Conservation (phyloP, 2,329 filamentous ascomycete genomes). For the Colletotrichum lupini region DNA sequence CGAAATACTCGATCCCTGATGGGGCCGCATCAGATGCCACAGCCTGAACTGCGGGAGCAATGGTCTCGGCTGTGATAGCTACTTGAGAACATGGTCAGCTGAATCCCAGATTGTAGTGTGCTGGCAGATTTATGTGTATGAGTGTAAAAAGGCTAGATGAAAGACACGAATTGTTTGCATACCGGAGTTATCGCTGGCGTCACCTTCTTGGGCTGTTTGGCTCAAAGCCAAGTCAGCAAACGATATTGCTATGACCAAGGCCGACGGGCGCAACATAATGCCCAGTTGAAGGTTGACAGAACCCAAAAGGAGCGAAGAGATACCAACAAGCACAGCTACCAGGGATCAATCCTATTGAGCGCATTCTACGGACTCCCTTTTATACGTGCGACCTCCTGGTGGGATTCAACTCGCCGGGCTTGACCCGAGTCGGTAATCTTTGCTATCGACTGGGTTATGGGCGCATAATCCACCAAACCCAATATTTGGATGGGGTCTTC, state of each 20-base stretch:
- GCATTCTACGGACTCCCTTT: neutral
- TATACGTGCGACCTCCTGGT: neutral
- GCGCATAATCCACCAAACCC: neutral
- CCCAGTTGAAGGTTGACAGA: neutral
- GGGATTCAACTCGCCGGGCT: neutral
- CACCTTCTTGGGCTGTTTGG: neutral
- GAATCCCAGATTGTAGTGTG: neutral
- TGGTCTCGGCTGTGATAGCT: neutral
- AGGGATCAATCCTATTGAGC: neutral
- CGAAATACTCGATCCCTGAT: conserved; percentile 10
- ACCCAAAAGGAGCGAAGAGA: neutral
- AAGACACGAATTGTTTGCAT: neutral
- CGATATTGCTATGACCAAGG: neutral
- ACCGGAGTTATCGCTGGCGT: neutral
- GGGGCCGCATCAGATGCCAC: neutral
- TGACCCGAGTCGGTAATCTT: neutral
- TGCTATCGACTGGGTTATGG: neutral
- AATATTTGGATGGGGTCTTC: neutral
- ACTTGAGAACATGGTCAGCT: neutral
- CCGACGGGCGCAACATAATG: neutral
- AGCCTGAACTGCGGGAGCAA: neutral
- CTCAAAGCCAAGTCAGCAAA: neutral
- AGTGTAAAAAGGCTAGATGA: neutral
- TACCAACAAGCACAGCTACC: neutral
- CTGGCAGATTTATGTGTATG: neutral